Evolutionary conservation across 2,329 filamentous ascomycete species (phyloP).

Genomic region (Ceratocystis colombiana): DNA sequence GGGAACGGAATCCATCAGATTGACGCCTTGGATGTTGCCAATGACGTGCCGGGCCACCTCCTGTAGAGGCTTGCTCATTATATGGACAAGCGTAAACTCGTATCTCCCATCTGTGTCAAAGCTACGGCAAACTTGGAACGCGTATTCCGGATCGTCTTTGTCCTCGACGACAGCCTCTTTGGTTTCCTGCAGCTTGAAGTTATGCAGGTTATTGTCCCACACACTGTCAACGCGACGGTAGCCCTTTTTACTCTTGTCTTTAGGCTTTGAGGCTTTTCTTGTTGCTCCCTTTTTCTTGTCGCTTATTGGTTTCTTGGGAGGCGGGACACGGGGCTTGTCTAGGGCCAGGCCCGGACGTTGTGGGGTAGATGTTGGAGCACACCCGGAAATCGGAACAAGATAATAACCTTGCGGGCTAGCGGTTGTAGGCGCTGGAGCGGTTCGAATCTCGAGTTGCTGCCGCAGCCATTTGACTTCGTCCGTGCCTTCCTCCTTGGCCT

Average conservation of each 20-base stretch:
- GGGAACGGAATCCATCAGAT: slow-evolving; percentile 69
- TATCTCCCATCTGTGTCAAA: slow-evolving; percentile 57
- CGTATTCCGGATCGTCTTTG: neutral
- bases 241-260: slow-evolving; percentile 30
- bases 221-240: slow-evolving; percentile 41
- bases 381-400: too few relatives aligned
- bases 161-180: slow-evolving; percentile 38
- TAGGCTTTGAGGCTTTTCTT: neutral
- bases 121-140: neutral
- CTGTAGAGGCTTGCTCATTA: slow-evolving; percentile 71
- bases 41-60: slow-evolving; percentile 45
- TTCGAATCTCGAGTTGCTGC: neutral
- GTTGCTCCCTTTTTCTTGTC: neutral
- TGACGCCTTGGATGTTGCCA: slow-evolving; percentile 45
- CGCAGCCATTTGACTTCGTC: neutral
- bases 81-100: slow-evolving; percentile 60
- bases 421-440: too few relatives aligned
- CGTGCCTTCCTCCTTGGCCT: too few relatives aligned
- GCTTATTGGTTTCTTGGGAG: too few relatives aligned
- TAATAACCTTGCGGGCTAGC: too few relatives aligned
- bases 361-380: too few relatives aligned
- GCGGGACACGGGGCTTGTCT: too few relatives aligned
- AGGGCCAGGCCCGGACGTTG: too few relatives aligned
- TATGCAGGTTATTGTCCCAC: slow-evolving; percentile 43
- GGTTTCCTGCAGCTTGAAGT: slow-evolving; percentile 47